Evolutionary conservation across 2,329 filamentous ascomycete species (phyloP).

Genomic region (Colletotrichum cereale): DNA sequence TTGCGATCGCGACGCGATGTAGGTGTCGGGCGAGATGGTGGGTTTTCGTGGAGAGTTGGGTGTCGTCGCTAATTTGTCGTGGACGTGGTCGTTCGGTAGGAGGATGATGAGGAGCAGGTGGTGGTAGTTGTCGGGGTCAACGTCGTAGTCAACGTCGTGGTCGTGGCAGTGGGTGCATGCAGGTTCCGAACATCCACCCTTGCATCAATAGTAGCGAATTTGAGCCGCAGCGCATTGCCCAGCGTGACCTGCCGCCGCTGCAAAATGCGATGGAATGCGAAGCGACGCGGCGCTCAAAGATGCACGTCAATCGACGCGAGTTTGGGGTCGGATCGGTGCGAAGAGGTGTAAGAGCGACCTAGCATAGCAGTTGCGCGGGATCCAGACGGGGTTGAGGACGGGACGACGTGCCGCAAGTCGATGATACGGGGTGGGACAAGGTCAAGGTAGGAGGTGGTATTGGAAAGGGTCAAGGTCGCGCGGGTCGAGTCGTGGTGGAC

Average conservation of each 20-base stretch:
- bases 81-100: slow-evolving; percentile 17
- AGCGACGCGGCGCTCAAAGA: slow-evolving; percentile 14
- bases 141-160: slow-evolving; percentile 13
- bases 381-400: slow-evolving; percentile 38
- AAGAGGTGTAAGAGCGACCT: slow-evolving; percentile 22
- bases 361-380: slow-evolving; percentile 35
- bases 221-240: slow-evolving; percentile 40
- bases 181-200: slow-evolving; percentile 37
- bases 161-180: slow-evolving; percentile 30
- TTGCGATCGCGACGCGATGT: slow-evolving; percentile 25
- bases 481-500: slow-evolving; percentile 28
- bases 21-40: slow-evolving; percentile 20
- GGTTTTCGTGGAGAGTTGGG: slow-evolving; percentile 21
- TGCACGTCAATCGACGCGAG: slow-evolving; percentile 39
- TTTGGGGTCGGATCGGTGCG: slow-evolving; percentile 23
- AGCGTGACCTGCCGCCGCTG: slow-evolving; percentile 35
- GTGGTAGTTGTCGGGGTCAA: slow-evolving; percentile 25
- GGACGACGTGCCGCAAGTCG: slow-evolving; percentile 40
- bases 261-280: slow-evolving; percentile 25
- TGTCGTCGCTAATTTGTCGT: slow-evolving; percentile 11
- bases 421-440: slow-evolving; percentile 39
- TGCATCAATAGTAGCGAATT: slow-evolving; percentile 38
- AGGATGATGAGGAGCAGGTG: not conserved
- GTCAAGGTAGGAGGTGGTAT: slow-evolving; percentile 39
- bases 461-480: slow-evolving; percentile 31